Evolutionary conservation across 495 filamentous ascomycete species (phyloP), one percentile per base, ranked within the genome.

Genomic region (Hypoxylon fuscum): DNA sequence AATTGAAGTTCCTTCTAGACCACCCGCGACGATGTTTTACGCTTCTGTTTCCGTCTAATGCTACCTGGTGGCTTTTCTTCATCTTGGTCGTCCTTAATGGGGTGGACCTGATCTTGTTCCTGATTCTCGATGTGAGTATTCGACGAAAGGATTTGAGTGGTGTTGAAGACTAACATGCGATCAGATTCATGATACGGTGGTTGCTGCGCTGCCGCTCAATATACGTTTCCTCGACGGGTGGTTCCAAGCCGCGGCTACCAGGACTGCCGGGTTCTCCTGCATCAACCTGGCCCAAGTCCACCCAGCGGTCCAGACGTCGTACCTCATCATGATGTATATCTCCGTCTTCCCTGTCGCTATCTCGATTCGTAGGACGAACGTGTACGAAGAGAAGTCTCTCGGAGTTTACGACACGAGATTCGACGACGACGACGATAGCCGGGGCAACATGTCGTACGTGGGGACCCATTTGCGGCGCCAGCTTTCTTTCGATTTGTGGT

Each of bases 311-410:
- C 94, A 98, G 68, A 90, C 95, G 3, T 96, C 92, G 14, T 97
- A 96, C 77, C 74, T 97, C 75, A 87, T 98, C 74, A 98, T 98
- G 94, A 98, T 98, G 94, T 98, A 98, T 73, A 98, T 98, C 60
- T 96, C 94, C 42, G 91, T 96, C 35, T 92, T 96, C 66, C 94
- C 94, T 21, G 94, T 97, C 65, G 94, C 94, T 60, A 97, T 98
- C 55, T 94, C 90, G 22, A 86, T 97, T 66, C 89, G 94, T 55
- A 84, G 91, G 47, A 97, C 94, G 31, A 98, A 98, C 72, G 93
- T 97, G 8, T 98, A 98, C 79, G 94, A 98, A 74, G 94, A 98
- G 71, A 90, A 90, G 66, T 93, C 90, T 50, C 83, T 98, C 8
- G 94, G 94, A 1, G 84, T 98, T 17, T 97, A 91, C 67, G 74